Evolutionary conservation across 2,329 filamentous ascomycete species (phyloP).

Genomic region (Sporothrix variecibatus): DNA sequence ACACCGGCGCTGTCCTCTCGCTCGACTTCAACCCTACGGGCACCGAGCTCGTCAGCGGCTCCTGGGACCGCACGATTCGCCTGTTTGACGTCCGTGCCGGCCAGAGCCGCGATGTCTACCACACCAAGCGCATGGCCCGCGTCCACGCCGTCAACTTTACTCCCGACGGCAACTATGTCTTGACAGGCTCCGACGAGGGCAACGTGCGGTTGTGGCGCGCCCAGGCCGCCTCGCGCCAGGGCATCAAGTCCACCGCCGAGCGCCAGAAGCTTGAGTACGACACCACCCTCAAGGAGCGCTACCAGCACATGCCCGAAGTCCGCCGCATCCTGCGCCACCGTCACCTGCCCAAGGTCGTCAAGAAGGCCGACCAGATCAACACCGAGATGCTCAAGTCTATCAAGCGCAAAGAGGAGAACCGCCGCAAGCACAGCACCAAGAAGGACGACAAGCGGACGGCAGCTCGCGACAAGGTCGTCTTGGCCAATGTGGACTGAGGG

Average conservation of each 20-base stretch:
- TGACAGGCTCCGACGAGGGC: slow-evolving; percentile 91
- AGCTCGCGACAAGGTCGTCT: slow-evolving; percentile 84
- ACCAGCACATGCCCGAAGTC: slow-evolving; percentile 95
- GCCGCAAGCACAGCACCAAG: slow-evolving; percentile 86
- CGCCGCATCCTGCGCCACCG: slow-evolving; percentile 86
- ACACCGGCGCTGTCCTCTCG: slow-evolving; percentile 79
- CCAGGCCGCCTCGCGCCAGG: slow-evolving; percentile 78
- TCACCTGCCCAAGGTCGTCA: slow-evolving; percentile 87
- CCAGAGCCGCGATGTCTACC: slow-evolving; percentile 89
- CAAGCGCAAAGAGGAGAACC: slow-evolving; percentile 91
- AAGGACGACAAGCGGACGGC: slow-evolving; percentile 61
- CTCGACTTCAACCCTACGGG: slow-evolving; percentile 94
- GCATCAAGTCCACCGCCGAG: slow-evolving; percentile 82
- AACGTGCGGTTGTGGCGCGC: slow-evolving; percentile 85
- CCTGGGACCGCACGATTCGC: slow-evolving; percentile 84
- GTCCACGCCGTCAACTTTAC: slow-evolving; percentile 62
- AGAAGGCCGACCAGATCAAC: slow-evolving; percentile 97
- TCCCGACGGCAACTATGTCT: slow-evolving; percentile 83
- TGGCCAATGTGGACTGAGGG: slow-evolving; percentile 61
- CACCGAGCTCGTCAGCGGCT: slow-evolving; percentile 87
- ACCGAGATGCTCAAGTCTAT: slow-evolving; percentile 80
- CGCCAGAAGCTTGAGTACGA: slow-evolving; percentile 91
- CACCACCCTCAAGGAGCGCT: slow-evolving; percentile 77
- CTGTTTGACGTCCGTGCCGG: slow-evolving; percentile 80
- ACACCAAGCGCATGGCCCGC: slow-evolving; percentile 97